phyloP scores from a whole-genome alignment of 805 yeast species.

The Wickerhamomyces silvicola region DNA sequence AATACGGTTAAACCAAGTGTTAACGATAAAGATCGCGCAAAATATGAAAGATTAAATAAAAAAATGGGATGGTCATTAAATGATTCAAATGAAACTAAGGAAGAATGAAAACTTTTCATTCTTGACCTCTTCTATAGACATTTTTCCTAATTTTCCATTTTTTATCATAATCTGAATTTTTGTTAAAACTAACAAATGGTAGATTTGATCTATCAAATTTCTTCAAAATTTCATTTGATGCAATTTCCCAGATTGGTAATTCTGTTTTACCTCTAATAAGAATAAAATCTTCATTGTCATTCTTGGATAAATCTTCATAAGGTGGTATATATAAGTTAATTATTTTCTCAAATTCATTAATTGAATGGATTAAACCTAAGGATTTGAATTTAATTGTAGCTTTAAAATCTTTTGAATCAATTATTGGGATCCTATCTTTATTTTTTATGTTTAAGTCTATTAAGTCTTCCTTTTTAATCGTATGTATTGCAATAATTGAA shows the following conservation, averaged over 20 bases:
- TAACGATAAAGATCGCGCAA: slow-evolving; percentile 72
- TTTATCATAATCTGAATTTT: slow-evolving; percentile 40
- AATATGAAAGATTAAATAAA: slow-evolving; percentile 68
- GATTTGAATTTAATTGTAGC: slow-evolving; percentile 34
- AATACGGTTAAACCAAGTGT: slow-evolving; percentile 82
- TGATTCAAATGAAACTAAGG: slow-evolving; percentile 20
- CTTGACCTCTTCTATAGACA: slow-evolving; percentile 40
- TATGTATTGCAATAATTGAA: slow-evolving; percentile 27
- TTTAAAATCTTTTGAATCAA: slow-evolving; percentile 6
- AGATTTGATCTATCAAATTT: slow-evolving; percentile 16
- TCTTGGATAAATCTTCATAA: slow-evolving; percentile 11
- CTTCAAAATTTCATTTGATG: slow-evolving; percentile 17
- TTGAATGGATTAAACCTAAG: slow-evolving; percentile 61
- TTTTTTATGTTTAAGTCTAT: slow-evolving; percentile 9
- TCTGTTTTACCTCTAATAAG: slow-evolving; percentile 60
- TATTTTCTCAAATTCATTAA: slow-evolving; percentile 32
- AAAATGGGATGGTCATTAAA: slow-evolving; percentile 66
- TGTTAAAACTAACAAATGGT: slow-evolving; percentile 41
- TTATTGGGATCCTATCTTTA: slow-evolving; percentile 22
- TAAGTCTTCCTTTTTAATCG: slow-evolving; percentile 8
- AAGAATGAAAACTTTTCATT: slow-evolving; percentile 14
- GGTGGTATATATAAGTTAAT: slow-evolving; percentile 55
- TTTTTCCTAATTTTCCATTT: slow-evolving; percentile 55
- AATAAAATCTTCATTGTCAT: slow-evolving; percentile 25
- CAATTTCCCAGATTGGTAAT: slow-evolving; percentile 52